These are phyloP conservation scores for Porcisia deanei DNA, from an alignment of 208 protist genomes.

Conservation along the genomic window DNA sequence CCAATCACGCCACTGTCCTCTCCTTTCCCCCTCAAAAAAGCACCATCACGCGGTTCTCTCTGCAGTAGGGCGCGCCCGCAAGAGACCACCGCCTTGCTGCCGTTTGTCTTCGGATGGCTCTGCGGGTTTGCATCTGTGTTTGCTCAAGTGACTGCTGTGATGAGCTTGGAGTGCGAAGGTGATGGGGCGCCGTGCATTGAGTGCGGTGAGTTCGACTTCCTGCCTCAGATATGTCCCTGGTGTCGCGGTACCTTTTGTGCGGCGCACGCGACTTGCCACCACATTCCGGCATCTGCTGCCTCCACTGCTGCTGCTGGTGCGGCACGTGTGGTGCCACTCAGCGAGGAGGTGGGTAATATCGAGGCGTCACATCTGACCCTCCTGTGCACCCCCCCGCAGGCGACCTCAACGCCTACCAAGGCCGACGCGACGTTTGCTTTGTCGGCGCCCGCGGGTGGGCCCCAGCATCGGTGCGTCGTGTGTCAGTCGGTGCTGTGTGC, in stretches of 20 bases:
- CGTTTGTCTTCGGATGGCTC: neutral
- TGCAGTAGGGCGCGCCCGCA: neutral
- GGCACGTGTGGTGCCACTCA: neutral
- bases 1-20: neutral
- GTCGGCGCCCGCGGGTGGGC: neutral
- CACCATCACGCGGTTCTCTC: neutral
- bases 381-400: conserved; percentile 14
- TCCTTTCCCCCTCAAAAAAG: neutral
- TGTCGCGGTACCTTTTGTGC: conserved; percentile 62
- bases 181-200: conserved; percentile 50
- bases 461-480: conserved; percentile 19
- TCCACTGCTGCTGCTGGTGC: neutral
- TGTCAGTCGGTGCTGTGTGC: conserved; percentile 42
- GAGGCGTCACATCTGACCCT: conserved; percentile 6
- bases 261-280: conserved; percentile 51
- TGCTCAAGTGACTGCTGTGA: conserved; percentile 2
- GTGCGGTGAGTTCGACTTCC: conserved; percentile 79
- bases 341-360: neutral
- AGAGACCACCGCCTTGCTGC: neutral
- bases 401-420: neutral
- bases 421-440: neutral
- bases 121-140: neutral
- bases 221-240: conserved; percentile 51
- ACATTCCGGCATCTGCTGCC: conserved; percentile 17
- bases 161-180: conserved; percentile 71